Conservation (phyloP, 2,329 filamentous ascomycete genomes). For the Aspergillus neotritici region DNA sequence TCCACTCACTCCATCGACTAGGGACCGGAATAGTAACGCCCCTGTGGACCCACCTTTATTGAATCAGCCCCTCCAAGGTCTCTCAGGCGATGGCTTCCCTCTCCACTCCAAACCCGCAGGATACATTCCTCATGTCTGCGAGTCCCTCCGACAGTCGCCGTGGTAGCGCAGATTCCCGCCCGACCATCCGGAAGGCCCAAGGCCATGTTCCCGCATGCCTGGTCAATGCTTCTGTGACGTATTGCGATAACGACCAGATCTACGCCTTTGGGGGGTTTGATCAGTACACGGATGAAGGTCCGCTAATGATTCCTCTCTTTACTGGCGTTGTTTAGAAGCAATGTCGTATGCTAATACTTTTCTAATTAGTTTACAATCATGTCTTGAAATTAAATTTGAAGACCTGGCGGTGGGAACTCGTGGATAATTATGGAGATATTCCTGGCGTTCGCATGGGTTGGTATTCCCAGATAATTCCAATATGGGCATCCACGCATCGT, state of each 20-base stretch:
- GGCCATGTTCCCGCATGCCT: conserved; percentile 85
- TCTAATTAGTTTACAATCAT: conserved; percentile 76
- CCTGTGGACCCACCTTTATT: conserved; percentile 29
- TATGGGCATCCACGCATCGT: not conserved
- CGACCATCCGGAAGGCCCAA: conserved; percentile 71
- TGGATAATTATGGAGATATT: conserved; percentile 98
- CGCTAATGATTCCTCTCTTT: conserved; percentile 2
- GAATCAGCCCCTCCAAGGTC: conserved; percentile 24
- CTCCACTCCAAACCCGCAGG: conserved; percentile 47
- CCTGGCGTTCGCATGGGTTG: conserved; percentile 93
- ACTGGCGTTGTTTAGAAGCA: not conserved
- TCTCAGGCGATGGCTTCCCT: conserved; percentile 27
- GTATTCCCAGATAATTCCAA: conserved; percentile 21
- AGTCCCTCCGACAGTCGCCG: conserved; percentile 64
- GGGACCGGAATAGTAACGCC: conserved; percentile 16
- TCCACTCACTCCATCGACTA: conserved; percentile 8
- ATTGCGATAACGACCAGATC: conserved; percentile 94
- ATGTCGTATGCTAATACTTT: conserved; percentile 7
- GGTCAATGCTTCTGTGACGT: conserved; percentile 98
- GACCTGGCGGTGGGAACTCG: conserved; percentile 86
- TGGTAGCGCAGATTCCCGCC: conserved; percentile 67
- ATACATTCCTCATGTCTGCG: conserved; percentile 87
- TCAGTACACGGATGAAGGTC: conserved; percentile 91
- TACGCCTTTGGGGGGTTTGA: conserved; percentile 98
- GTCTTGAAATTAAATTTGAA: conserved; percentile 82